Evolutionary conservation across 2,329 filamentous ascomycete species (phyloP).

Genomic region (Cercospora zeina): DNA sequence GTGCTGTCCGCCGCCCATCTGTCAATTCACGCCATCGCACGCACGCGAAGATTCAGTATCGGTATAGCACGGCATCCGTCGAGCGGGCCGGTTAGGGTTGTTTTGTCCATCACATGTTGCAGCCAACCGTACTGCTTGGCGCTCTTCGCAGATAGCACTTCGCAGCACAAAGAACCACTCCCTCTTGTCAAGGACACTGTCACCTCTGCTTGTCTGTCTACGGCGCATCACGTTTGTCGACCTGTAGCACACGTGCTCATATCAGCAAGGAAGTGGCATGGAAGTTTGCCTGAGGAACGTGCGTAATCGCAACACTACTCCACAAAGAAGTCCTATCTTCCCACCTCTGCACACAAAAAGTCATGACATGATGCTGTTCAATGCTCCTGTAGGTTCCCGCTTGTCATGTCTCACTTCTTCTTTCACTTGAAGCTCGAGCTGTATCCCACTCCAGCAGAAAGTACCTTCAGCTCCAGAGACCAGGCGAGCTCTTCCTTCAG

Average conservation of each 20-base stretch:
- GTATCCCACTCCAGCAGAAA: conserved; percentile 42
- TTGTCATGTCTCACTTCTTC: conserved; percentile 62
- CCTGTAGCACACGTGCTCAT: background rate
- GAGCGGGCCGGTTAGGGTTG: background rate
- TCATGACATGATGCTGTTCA: conserved; percentile 6
- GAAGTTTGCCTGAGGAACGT: background rate
- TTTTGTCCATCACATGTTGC: background rate
- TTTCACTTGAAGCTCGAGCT: conserved; percentile 64
- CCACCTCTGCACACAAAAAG: background rate
- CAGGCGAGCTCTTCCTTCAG: background rate
- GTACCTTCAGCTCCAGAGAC: conserved; percentile 13
- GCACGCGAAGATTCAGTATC: background rate
- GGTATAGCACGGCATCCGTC: too few relatives aligned
- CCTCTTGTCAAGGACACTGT: background rate
- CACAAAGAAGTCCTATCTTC: conserved; percentile 3
- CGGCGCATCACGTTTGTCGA: background rate
- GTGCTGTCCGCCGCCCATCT: background rate
- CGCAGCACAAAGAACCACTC: background rate
- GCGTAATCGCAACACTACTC: background rate
- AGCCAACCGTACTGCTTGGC: background rate
- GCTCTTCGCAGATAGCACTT: background rate
- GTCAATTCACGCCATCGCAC: background rate
- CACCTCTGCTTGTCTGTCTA: background rate
- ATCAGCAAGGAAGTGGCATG: background rate
- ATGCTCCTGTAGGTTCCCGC: conserved; percentile 22